Base-by-base conservation (phyloP, 179 eudicot genomes). In the Beta macrorhiza region DNA sequence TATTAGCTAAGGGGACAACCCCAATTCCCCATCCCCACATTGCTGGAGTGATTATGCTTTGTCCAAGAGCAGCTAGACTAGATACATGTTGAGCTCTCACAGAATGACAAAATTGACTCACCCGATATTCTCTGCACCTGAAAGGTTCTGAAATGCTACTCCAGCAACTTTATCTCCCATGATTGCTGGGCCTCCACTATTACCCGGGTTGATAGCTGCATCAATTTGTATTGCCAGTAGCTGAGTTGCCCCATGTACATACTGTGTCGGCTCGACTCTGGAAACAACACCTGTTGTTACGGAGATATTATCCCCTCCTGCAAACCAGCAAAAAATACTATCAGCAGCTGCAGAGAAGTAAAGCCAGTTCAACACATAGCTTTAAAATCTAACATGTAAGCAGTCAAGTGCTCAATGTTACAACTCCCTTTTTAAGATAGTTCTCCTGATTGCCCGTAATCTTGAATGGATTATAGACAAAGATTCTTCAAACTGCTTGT, bases 131-230 rank as follows among this genome's bases (percentile, higher is more conserved):
- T 95, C 98, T 58, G 97, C 98, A 85, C 95, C 95, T 8, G 99
- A 91, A 84, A 95, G 99, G 81, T 95, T 95, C 86, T 95, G 99
- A 80, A 95, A 95, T 76, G 99, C 99, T 78, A 95, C 99, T 37
- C 99, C 99, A 80, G 94, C 99, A 88, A 95, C 99, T 83, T 94
- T 95, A 80, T 94, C 89, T 16, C 96, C 99, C 99, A 94, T 94
- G 77, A 95, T 94, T 78, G 99, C 99, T 12, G 99, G 99, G 73
- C 99, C 99, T 69, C 99, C 99, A 87, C 99, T 95, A 72, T 95
- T 95, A 69, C 99, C 99, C 11, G 99, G 99, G 85, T 95, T 95
- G 81, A 95, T 93, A 81, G 98, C 99, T 7, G 99, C 99, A 88
- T 95, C 99, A 82, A 95, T 95, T 79, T 95, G 99, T 87, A 95